These are phyloP conservation scores for Zasmidium cellare DNA, from an alignment of 2,329 filamentous ascomycete genomes.

Conservation along the genomic window DNA sequence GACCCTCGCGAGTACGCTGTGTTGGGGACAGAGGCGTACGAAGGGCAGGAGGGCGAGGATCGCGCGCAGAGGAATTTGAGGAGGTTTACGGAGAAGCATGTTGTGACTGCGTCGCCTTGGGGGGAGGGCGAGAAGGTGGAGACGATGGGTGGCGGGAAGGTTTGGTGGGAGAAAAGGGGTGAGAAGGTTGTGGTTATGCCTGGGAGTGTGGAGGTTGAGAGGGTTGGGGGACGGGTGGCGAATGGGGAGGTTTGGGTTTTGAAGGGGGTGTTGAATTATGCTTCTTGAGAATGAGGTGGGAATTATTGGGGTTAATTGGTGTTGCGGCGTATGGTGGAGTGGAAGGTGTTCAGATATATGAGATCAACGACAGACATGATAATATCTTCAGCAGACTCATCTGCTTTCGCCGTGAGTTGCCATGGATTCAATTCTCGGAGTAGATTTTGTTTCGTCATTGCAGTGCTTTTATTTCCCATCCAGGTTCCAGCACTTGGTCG, in stretches of 20 bases:
- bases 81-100: constrained; percentile 82
- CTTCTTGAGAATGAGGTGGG: background rate
- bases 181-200: constrained; percentile 74
- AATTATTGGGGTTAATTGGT: no score
- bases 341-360: background rate
- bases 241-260: constrained; percentile 90
- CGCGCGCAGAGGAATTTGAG: constrained; percentile 74
- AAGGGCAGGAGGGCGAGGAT: constrained; percentile 71
- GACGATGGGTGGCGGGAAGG: constrained; percentile 66
- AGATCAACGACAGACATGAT: background rate
- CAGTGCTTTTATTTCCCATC: background rate
- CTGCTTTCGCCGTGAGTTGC: background rate
- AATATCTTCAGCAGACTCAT: background rate
- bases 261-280: constrained; percentile 60
- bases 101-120: constrained; percentile 78
- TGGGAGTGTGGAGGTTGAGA: constrained; percentile 73
- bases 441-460: no score
- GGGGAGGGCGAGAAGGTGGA: constrained; percentile 63
- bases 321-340: no score
- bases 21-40: constrained; percentile 71
- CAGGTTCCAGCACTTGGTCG: constrained; percentile 17
- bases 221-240: constrained; percentile 70
- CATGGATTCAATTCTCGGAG: no score
- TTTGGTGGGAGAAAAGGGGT: constrained; percentile 80
- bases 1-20: constrained; percentile 69